Base-by-base conservation (phyloP, 2,329 filamentous ascomycete species). In the Aspergillus calidoustus region DNA sequence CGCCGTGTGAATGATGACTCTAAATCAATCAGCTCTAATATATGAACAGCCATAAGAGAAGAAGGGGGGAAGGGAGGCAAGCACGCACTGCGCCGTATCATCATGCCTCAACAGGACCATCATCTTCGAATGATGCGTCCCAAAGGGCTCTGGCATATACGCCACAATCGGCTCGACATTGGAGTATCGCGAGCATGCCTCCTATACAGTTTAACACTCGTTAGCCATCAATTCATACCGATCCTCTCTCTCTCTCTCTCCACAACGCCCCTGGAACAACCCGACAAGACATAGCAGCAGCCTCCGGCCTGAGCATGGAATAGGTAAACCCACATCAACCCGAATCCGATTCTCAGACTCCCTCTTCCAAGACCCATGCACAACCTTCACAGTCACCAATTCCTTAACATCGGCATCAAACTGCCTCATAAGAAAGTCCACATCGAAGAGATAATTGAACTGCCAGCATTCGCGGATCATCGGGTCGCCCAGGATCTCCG, bases 121-220 rank as follows among this genome's bases (percentile, higher is more conserved):
- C 91, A 96, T 95, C 76, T 96, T 95, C 13, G 90, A 84, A 71
- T 89, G 92, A 75, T 97, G 93, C 0, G 92, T 97, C 3, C 93
- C 93, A 71, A 93, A 96, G 66, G 89, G 86, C 72, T 94, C 91
- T 0, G 92, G 90, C 84, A 96, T 90, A 62, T 88, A 92, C 0
- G 92, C 92, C 17, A 85, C 81, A 63, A 93, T 87, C 1, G 93
- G 82, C 23, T 86, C 81, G 23, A 95, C 84, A 72, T 95, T 94
- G 2, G 81, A 72, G 70, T 89, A 87, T 15, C 81, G 81, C 15
- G 81, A 74, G 53, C 88, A 88, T 68, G 86, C 81, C 72, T 87
- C 81, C 89, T 92, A 58, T 15, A 15, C 8, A 19, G 7, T 31
- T 28, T 48, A n/a, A 6, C 48, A 17, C 19, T 17, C 13, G 15